Percentiles rank a stretch among this genome's conserved stretches.
phyloP scores from a whole-genome alignment of 108 stramenopile genomes.

The Epipyxis sp. region DNA sequence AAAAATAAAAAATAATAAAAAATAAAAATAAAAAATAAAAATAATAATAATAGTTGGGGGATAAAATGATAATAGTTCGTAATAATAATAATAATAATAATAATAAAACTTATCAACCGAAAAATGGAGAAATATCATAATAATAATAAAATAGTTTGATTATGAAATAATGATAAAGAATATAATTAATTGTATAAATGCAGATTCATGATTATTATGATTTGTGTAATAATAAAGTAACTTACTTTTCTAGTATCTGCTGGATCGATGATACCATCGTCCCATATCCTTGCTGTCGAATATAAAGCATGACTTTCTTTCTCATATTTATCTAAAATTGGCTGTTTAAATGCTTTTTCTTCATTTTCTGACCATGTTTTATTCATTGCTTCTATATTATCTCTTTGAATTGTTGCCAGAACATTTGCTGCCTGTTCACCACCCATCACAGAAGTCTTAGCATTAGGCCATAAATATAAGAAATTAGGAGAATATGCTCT shows the following conservation, averaged over 20 bases:
- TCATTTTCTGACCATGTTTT: slow-evolving; percentile 62
- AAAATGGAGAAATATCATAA: no score
- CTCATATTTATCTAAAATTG: slow-evolving; percentile 56
- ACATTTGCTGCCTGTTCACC: slow-evolving; percentile 95
- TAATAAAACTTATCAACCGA: no score
- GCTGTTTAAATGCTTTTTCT: slow-evolving; percentile 71
- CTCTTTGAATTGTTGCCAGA: slow-evolving; percentile 79
- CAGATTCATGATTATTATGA: no score
- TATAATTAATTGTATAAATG: no score
- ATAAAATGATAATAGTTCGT: no score
- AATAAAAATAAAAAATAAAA: slow-evolving; percentile 23
- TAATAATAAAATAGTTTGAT: no score
- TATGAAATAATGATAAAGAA: no score
- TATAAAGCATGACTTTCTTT: slow-evolving; percentile 69
- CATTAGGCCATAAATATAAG: slow-evolving; percentile 97
- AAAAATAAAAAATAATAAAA: slow-evolving; percentile 28
- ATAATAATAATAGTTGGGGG: no score
- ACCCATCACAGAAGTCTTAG: slow-evolving; percentile 91
- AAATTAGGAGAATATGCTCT: slow-evolving; percentile 88
- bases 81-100: no score
- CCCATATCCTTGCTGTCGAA: slow-evolving; percentile 88
- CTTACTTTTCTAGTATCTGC: slow-evolving; percentile 77
- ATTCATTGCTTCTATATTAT: slow-evolving; percentile 67
- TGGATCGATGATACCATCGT: slow-evolving; percentile 95
- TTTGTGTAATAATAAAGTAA: no score